A percentile compares a stretch with the other conserved stretches of the same genome.
These are phyloP conservation scores for Tolypocladium amazonense DNA, from an alignment of 2,329 filamentous ascomycete genomes.

Conservation along the genomic window DNA sequence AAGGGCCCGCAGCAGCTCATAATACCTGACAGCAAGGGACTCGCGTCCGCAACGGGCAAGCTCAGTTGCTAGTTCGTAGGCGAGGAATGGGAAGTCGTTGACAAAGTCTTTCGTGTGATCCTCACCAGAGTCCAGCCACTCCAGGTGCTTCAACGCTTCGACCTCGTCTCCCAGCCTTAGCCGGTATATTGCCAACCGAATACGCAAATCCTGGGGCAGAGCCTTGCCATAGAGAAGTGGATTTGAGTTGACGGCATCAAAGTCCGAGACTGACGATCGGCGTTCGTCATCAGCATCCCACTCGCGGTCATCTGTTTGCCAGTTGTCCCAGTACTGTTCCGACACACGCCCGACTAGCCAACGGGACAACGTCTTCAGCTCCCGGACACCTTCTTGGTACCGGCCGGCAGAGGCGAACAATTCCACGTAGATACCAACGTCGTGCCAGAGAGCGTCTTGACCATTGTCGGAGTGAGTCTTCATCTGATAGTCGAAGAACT, in stretches of 20 bases:
- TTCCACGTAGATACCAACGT: constrained; percentile 78
- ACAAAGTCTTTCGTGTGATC: constrained; percentile 33
- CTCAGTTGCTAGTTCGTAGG: constrained; percentile 52
- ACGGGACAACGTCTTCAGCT: constrained; percentile 62
- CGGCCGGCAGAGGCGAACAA: constrained; percentile 57
- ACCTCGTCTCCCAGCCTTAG: constrained; percentile 54
- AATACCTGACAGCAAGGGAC: constrained; percentile 40
- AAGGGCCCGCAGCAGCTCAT: constrained; percentile 40
- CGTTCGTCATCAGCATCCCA: constrained; percentile 71
- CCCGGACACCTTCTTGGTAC: constrained; percentile 54
- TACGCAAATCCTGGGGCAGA: constrained; percentile 70
- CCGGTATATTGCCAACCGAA: constrained; percentile 78
- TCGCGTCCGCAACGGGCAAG: constrained; percentile 21
- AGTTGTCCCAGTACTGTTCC: constrained; percentile 69
- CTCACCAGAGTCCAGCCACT: constrained; percentile 58
- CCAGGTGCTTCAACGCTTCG: constrained; percentile 65
- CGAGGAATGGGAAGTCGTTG: constrained; percentile 65
- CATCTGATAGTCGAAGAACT: constrained; percentile 32
- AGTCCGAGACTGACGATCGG: constrained; percentile 51
- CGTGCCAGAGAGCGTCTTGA: constrained; percentile 55
- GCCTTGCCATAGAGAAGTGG: constrained; percentile 56
- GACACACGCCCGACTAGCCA: constrained; percentile 70
- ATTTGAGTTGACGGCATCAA: constrained; percentile 41
- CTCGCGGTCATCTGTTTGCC: constrained; percentile 69
- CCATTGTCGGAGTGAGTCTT: constrained; percentile 19